phyloP scores from a whole-genome alignment of 148 eudicot genomes.

The Cornus florida region DNA sequence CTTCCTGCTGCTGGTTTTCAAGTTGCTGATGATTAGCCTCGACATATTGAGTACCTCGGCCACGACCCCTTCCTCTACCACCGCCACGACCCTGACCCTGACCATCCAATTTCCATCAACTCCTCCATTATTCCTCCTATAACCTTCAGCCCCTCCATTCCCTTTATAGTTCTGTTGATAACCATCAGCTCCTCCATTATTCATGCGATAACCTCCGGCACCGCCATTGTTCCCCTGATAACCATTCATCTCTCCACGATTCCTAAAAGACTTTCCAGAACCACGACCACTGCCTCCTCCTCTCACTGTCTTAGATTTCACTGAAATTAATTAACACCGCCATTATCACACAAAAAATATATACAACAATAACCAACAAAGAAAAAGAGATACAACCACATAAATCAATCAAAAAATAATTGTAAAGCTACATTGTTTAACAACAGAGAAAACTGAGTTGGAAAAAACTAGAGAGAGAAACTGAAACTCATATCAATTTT shows the following conservation, averaged over 20 bases:
- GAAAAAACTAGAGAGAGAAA: too few relatives aligned
- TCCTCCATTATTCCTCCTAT: not conserved
- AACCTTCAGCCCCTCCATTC: not conserved
- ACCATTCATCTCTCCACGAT: constrained; percentile 9
- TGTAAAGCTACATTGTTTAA: too few relatives aligned
- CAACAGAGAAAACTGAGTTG: too few relatives aligned
- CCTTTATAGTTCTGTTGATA: too few relatives aligned
- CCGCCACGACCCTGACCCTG: constrained; percentile 5
- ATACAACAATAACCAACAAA: too few relatives aligned
- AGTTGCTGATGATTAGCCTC: constrained; percentile 2
- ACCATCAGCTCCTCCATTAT: too few relatives aligned
- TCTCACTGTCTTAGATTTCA: constrained; percentile 9
- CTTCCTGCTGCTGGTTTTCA: not conserved
- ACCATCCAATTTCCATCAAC: too few relatives aligned
- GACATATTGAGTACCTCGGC: constrained; percentile 4
- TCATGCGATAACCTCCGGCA: not conserved
- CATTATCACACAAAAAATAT: too few relatives aligned
- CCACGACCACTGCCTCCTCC: constrained; percentile 12
- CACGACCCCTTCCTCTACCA: constrained; percentile 20
- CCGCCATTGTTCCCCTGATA: constrained; percentile 17
- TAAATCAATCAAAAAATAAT: too few relatives aligned
- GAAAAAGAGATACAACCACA: too few relatives aligned
- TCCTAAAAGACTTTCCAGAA: not conserved
- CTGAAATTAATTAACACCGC: constrained; percentile 10
- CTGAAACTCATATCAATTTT: too few relatives aligned